A percentile compares a stretch with the other conserved stretches of the same genome.
phyloP scores from a whole-genome alignment of 148 eudicot genomes.

The Amaranthus palmeri region DNA sequence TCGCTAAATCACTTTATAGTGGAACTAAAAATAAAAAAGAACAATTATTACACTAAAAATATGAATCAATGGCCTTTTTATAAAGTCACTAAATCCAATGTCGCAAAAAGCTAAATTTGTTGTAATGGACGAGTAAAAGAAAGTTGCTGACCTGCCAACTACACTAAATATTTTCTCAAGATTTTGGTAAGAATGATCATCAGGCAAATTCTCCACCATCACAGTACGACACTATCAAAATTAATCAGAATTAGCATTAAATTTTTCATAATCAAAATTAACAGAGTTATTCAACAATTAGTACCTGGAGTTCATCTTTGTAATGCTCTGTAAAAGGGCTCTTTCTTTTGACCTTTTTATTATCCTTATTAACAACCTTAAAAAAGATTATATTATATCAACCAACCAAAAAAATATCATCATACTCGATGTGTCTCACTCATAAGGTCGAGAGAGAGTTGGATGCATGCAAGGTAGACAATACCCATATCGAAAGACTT shows the following conservation, averaged over 20 bases:
- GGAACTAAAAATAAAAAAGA: no score
- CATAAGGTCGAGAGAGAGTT: no score
- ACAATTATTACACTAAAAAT: no score
- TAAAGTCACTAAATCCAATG: no score
- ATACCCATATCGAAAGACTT: no score
- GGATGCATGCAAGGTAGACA: no score
- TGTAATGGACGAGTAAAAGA: neutral
- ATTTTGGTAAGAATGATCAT: constrained; percentile 92
- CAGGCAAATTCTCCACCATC: constrained; percentile 88
- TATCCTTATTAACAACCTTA: constrained; percentile 68
- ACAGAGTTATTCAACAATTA: neutral
- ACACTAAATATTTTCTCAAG: constrained; percentile 84
- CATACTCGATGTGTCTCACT: no score
- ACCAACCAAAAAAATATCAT: neutral
- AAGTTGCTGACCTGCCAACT: constrained; percentile 59
- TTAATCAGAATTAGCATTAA: neutral
- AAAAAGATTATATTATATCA: neutral
- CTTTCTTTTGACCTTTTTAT: constrained; percentile 73
- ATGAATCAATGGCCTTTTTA: no score
- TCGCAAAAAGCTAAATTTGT: no score
- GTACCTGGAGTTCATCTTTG: constrained; percentile 80
- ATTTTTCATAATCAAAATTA: neutral
- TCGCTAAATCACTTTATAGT: no score
- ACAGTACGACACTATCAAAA: constrained; percentile 68
- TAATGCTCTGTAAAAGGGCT: constrained; percentile 69